These are phyloP conservation scores for Pichia insulana DNA, from an alignment of 805 yeast genomes.

Conservation along the genomic window DNA sequence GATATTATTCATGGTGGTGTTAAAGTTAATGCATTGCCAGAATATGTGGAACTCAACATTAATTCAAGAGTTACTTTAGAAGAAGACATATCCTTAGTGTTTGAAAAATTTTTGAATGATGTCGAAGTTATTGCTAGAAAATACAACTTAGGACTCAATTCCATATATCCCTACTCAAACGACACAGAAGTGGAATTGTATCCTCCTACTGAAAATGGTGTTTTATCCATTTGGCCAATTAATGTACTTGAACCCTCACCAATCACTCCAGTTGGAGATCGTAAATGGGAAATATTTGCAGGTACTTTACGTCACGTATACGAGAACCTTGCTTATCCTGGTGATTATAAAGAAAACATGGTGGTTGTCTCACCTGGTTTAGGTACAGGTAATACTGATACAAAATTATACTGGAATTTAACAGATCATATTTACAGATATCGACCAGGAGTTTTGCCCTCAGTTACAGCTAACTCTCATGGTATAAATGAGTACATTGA, in stretches of 20 bases:
- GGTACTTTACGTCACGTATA: constrained; percentile 39
- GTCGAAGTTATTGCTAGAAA: constrained; percentile 28
- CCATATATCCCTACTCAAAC: constrained; percentile 5
- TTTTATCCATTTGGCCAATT: constrained; percentile 13
- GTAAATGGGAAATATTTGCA: constrained; percentile 34
- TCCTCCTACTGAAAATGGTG: constrained; percentile 23
- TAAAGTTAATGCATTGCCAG: constrained; percentile 45
- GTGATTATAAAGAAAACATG: constrained; percentile 17
- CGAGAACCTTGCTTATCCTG: constrained; percentile 35
- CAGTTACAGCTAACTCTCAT: constrained; percentile 40
- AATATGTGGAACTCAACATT: constrained; percentile 34
- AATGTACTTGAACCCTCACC: constrained; percentile 36
- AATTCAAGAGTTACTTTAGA: constrained; percentile 42
- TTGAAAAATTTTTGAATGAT: constrained; percentile 27
- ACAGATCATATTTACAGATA: constrained; percentile 53
- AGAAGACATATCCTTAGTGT: constrained; percentile 28
- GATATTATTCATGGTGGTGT: constrained; percentile 41
- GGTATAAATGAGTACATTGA: constrained; percentile 56
- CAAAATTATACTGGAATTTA: constrained; percentile 53
- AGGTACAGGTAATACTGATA: constrained; percentile 66
- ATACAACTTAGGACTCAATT: constrained; percentile 27
- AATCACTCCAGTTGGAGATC: constrained; percentile 49
- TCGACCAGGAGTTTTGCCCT: constrained; percentile 37
- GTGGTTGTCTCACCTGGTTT: constrained; percentile 48
- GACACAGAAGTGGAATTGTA: constrained; percentile 17